Evolutionary conservation across 73 alveolate species (phyloP), one percentile per base, ranked within the genome.

Genomic region (Paramecium pentaurelia): DNA sequence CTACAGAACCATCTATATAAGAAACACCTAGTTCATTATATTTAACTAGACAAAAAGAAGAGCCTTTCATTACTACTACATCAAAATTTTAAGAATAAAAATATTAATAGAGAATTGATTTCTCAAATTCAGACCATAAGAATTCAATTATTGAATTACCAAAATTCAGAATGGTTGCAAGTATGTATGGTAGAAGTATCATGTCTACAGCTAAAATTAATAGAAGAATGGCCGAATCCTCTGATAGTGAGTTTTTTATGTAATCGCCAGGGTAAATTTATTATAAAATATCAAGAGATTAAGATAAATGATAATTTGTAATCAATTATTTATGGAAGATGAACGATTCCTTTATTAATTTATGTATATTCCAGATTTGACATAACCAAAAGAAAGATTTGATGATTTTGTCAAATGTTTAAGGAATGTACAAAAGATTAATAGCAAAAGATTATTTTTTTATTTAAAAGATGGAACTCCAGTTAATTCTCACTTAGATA

Each of bases 391-490:
- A 47, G 71, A 42, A 28, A 80, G 58, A 47, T 80, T 80, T 47
- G 30, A 80, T 45, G 71, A 42, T 6, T 80, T 80, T 80, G 30
- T 42, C 7, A 32, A 45, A 11, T 40, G 51, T 20, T 64, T 80
- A 10, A 80, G 75, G n/a, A 80, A 80, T 80, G 58, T 34, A 2
- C 27, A 32, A 27, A 80, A 80, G 30, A 40, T 80, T 14, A 80
- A 80, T 80, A 47, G 77, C 75, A 80, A 42, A 18, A 40, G 58
- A 44, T 36, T 80, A 44, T 80, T 0, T 36, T 80, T 80, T 42
- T 80, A 45, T 42, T 73, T 80, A 6, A 80, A 80, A 36, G 91
- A 80, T 80, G 91, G 91, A 40, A 80, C 71, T 8, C 91, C 91
- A 4, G 77, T 80, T 22, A 32, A 80, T 18, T 45, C 77, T 8